Conservation (phyloP, 192 early-diverging fungal genomes). For the Coemansia sp. region DNA sequence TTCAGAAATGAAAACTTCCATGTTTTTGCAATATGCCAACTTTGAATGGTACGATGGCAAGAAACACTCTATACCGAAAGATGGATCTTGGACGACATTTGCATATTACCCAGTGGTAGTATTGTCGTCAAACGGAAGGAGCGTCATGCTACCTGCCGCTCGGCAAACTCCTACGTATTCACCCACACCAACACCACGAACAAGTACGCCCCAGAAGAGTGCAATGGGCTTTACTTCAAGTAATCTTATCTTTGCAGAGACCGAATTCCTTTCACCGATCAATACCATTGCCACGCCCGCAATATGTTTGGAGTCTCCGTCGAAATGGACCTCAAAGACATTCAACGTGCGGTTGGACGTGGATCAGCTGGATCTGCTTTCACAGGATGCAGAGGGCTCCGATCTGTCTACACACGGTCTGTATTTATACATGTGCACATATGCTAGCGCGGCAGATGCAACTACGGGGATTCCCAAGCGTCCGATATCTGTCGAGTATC, state of each 20-base stretch:
- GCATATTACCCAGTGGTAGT: constrained; percentile 4
- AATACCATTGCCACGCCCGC: neutral
- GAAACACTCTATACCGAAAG: constrained; percentile 8
- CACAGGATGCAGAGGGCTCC: neutral
- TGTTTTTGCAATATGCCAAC: neutral
- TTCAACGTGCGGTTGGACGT: constrained; percentile 6
- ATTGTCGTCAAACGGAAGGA: constrained; percentile 10
- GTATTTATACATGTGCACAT: constrained; percentile 20
- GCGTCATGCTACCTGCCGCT: neutral
- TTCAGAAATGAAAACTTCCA: neutral
- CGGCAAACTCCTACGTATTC: neutral
- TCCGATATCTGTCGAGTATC: constrained; percentile 13
- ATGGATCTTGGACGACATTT: constrained; percentile 10
- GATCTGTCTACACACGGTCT: constrained; percentile 6
- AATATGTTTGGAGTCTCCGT: constrained; percentile 4
- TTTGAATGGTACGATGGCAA: constrained; percentile 6
- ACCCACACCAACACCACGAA: neutral
- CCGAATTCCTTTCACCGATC: constrained; percentile 10
- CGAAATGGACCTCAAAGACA: constrained; percentile 5
- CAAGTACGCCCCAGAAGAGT: neutral
- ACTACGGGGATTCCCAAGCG: constrained; percentile 18
- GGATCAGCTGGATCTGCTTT: constrained; percentile 17
- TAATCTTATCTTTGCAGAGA: constrained; percentile 18
- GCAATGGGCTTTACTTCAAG: neutral
- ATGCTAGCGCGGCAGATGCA: constrained; percentile 13